Evolutionary conservation across 345 rosid genomes (phyloP).

Genomic region (Bretschneidera sinensis): DNA sequence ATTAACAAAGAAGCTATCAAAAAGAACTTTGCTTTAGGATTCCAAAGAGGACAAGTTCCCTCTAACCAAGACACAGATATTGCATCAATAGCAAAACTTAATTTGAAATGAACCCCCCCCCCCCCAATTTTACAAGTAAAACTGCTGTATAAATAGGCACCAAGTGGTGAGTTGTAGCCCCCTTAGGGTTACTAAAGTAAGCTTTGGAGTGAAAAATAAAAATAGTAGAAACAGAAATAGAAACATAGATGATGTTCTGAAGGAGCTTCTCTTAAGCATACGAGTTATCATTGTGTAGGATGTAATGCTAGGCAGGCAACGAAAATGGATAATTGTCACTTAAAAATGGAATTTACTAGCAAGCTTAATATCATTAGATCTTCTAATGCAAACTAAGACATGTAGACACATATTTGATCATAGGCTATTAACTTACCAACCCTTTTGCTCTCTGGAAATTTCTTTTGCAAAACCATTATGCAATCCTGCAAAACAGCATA

Average conservation of each 20-base stretch:
- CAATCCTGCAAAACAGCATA: constrained; percentile 60
- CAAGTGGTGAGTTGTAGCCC: too few relatives aligned
- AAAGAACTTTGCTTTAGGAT: too few relatives aligned
- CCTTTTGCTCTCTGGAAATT: constrained; percentile 92
- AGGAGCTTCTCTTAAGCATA: background rate
- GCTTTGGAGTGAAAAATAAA: too few relatives aligned
- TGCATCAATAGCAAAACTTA: too few relatives aligned
- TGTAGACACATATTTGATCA: background rate
- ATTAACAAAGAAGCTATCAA: too few relatives aligned
- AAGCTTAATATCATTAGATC: background rate
- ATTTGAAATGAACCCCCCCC: too few relatives aligned
- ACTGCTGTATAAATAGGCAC: too few relatives aligned
- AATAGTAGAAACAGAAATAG: too few relatives aligned
- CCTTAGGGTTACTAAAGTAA: too few relatives aligned
- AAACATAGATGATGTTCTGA: background rate
- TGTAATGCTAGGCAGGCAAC: background rate
- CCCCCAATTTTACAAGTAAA: too few relatives aligned
- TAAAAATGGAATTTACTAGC: background rate
- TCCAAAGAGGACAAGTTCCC: too few relatives aligned
- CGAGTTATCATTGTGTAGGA: background rate
- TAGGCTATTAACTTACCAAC: constrained; percentile 65
- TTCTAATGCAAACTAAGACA: background rate
- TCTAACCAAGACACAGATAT: too few relatives aligned
- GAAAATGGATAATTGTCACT: background rate
- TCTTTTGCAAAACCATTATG: constrained; percentile 63